phyloP scores from a whole-genome alignment of 176 grass and related monocot genomes.

The Musa beccarii region DNA sequence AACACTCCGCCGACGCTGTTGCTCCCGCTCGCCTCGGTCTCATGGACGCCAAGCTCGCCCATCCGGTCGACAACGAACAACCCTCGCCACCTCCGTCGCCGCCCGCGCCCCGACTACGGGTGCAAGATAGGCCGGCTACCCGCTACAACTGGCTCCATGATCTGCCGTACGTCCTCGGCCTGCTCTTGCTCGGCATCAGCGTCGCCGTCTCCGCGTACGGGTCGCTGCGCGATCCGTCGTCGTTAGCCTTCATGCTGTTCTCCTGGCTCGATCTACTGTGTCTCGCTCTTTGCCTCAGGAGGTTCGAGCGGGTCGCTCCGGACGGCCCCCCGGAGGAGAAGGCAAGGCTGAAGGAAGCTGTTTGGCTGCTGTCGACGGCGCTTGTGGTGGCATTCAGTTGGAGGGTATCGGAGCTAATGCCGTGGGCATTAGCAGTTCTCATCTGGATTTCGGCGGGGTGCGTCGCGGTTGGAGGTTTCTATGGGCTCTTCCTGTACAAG shows the following conservation, averaged over 20 bases:
- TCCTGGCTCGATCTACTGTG: background rate
- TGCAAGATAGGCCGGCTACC: too few relatives aligned
- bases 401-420: background rate
- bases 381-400: background rate
- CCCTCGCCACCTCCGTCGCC: too few relatives aligned
- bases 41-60: background rate
- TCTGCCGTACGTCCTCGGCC: background rate
- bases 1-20: too few relatives aligned
- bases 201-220: conserved; percentile 2
- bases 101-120: too few relatives aligned
- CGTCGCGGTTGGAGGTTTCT: background rate
- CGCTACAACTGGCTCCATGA: background rate
- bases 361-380: background rate
- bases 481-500: background rate
- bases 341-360: background rate
- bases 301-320: background rate
- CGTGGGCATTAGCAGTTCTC: background rate
- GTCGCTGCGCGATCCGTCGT: background rate
- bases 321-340: background rate
- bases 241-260: background rate
- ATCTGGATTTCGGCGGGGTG: background rate
- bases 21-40: background rate
- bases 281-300: background rate
- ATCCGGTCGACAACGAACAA: too few relatives aligned
- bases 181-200: background rate